These are phyloP conservation scores for Hygrophila difformis DNA, from an alignment of 257 asterid species.

Conservation along the genomic window DNA sequence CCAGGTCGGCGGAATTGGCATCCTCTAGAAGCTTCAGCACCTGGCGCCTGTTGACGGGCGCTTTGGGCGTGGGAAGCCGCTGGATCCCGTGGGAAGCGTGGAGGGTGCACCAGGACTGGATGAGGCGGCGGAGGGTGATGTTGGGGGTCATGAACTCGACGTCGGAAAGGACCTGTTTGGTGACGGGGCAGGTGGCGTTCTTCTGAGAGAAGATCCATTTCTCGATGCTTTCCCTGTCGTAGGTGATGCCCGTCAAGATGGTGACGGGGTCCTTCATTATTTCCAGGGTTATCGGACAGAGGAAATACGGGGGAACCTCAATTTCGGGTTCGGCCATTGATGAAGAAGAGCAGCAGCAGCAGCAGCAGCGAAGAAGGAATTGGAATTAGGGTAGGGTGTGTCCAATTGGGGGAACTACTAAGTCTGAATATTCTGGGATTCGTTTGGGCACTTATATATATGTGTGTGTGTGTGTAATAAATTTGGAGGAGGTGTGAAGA, in stretches of 20 bases:
- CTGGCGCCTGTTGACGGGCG: slow-evolving; percentile 50
- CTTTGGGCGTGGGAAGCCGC: slow-evolving; percentile 72
- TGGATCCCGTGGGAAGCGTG: slow-evolving; percentile 31
- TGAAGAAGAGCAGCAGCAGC: no score
- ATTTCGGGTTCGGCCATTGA: no score
- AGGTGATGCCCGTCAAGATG: slow-evolving; percentile 65
- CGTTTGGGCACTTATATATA: no score
- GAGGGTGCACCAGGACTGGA: slow-evolving; percentile 80
- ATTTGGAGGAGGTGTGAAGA: no score
- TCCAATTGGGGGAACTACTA: no score
- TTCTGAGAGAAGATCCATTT: slow-evolving; percentile 53
- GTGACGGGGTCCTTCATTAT: slow-evolving; percentile 89
- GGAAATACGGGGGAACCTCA: slow-evolving; percentile 63
- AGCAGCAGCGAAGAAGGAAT: no score
- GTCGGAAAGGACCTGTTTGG: slow-evolving; percentile 36
- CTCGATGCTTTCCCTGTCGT: slow-evolving; percentile 72
- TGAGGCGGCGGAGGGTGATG: slow-evolving; percentile 66
- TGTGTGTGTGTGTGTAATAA: no score
- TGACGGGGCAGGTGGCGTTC: slow-evolving; percentile 52
- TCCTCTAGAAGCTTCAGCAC: slow-evolving; percentile 40
- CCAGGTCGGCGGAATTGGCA: slow-evolving; percentile 23
- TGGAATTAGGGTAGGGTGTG: no score
- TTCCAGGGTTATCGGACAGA: slow-evolving; percentile 70
- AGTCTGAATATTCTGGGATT: no score
- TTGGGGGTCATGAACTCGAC: slow-evolving; percentile 49